Evolutionary conservation across 306 rosid species (phyloP).

Genomic region (Castanopsis chinensis): DNA sequence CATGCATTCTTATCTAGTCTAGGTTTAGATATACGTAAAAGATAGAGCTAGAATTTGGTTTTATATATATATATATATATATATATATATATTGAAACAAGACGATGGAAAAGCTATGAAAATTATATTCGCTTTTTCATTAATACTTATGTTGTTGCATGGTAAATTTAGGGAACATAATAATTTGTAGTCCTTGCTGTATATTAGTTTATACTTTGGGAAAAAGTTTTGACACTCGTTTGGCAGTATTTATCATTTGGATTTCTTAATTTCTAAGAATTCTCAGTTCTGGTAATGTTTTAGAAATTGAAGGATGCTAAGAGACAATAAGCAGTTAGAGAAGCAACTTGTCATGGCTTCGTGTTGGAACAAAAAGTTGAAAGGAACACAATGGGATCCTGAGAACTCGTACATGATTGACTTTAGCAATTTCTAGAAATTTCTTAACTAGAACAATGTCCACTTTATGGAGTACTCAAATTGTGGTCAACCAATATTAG

Average conservation of each 20-base stretch:
- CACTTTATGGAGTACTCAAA: slow-evolving; percentile 88
- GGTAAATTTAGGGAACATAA: no score
- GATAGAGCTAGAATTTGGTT: no score
- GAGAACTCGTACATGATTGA: slow-evolving; percentile 79
- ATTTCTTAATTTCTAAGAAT: slow-evolving; percentile 14
- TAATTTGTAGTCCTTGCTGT: no score
- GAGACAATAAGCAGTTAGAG: slow-evolving; percentile 73
- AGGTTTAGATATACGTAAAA: no score
- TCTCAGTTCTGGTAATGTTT: slow-evolving; percentile 19
- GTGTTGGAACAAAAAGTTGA: slow-evolving; percentile 73
- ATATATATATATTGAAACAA: no score
- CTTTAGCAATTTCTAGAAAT: slow-evolving; percentile 75
- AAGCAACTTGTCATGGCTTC: slow-evolving; percentile 99
- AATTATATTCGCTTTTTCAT: no score
- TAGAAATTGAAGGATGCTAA: slow-evolving; percentile 82
- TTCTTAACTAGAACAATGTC: slow-evolving; percentile 73
- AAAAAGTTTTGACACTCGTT: neutral
- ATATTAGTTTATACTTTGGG: neutral
- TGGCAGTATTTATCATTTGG: neutral
- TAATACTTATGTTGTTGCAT: no score
- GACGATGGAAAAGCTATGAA: no score
- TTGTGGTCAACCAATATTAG: slow-evolving; percentile 85
- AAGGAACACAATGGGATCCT: slow-evolving; percentile 94
- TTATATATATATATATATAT: no score
- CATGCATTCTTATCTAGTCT: no score